Conservation (phyloP, 331 rosid genomes). For the Arachis monticola region DNA sequence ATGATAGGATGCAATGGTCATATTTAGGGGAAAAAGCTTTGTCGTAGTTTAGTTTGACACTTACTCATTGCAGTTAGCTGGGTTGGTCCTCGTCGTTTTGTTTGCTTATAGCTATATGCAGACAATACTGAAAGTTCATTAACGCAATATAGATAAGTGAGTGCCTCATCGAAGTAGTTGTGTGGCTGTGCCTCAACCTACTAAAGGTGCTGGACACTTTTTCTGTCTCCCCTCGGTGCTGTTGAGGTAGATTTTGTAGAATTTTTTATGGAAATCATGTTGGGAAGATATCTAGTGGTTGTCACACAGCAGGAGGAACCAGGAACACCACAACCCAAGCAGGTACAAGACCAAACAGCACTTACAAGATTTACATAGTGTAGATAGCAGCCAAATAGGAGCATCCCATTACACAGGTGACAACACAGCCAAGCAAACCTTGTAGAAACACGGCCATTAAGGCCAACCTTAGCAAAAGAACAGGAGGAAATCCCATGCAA, state of each 20-base stretch:
- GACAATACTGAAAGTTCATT: neutral
- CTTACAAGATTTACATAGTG: neutral
- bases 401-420: neutral
- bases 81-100: neutral
- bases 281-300: constrained; percentile 14
- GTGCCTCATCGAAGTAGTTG: neutral
- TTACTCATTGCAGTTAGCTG: neutral
- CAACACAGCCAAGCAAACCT: neutral
- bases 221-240: neutral
- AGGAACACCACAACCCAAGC: neutral
- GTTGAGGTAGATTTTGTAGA: constrained; percentile 2
- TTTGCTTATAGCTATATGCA: neutral
- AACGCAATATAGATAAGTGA: neutral
- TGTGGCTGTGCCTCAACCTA: neutral
- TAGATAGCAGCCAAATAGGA: neutral
- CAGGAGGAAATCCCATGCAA: neutral
- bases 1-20: neutral
- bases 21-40: neutral
- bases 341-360: neutral
- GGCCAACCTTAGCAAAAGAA: neutral
- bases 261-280: constrained; percentile 2
- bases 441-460: neutral
- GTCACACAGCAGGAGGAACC: neutral
- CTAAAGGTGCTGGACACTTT: neutral
- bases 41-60: neutral